These are phyloP conservation scores for Coccomyxa sp. DNA, from an alignment of 139 green algal species.

Conservation along the genomic window DNA sequence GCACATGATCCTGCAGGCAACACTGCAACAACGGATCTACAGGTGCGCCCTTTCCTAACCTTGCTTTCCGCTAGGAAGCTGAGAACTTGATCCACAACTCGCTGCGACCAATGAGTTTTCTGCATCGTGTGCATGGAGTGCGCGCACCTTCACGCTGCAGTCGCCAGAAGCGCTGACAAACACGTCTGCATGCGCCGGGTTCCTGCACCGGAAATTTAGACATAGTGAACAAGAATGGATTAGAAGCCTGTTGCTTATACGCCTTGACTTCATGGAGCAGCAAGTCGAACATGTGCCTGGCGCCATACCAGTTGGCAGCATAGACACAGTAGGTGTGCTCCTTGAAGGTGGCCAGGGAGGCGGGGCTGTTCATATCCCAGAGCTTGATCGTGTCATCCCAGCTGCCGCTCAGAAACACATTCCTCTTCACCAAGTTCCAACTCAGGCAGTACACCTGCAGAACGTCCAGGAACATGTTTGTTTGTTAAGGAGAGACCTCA, in stretches of 20 bases:
- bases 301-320: constrained; percentile 69
- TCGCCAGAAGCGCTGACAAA: constrained; percentile 81
- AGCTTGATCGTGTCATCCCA: constrained; percentile 98
- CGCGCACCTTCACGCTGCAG: constrained; percentile 69
- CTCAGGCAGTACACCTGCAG: constrained; percentile 68
- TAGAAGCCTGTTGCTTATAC: no score
- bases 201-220: constrained; percentile 43
- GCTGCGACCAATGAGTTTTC: no score
- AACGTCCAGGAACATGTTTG: not conserved
- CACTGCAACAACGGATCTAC: no score
- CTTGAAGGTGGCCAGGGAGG: constrained; percentile 67
- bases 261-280: no score
- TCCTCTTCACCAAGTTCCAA: constrained; percentile 83
- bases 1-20: no score
- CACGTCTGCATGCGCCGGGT: constrained; percentile 68
- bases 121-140: no score
- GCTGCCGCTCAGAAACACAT: constrained; percentile 82
- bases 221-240: not conserved
- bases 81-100: no score
- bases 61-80: no score
- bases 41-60: no score
- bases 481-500: no score
- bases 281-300: no score
- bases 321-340: constrained; percentile 98
- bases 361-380: constrained; percentile 64